Evolutionary conservation across 73 alveolate species (phyloP).

Genomic region (Paramecium tetraurelia): DNA sequence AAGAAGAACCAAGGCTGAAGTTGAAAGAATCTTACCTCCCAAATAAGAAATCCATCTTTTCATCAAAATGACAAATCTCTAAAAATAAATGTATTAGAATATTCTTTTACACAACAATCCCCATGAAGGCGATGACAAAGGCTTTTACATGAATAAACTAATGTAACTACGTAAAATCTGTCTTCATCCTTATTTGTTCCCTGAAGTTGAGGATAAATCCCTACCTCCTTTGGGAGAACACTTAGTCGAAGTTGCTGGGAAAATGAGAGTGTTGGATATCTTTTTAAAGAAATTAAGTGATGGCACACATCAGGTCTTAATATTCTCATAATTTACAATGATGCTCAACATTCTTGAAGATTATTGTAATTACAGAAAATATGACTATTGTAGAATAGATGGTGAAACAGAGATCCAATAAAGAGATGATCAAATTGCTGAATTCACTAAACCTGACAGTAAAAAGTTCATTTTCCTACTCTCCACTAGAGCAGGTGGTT

Average conservation of each 20-base stretch:
- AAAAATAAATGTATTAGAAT: conserved; percentile 82
- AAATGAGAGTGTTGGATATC: conserved; percentile 87
- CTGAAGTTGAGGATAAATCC: conserved; percentile 84
- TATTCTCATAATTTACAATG: conserved; percentile 92
- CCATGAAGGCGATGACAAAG: conserved; percentile 75
- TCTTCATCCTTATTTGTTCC: conserved; percentile 92
- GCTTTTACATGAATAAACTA: conserved; percentile 84
- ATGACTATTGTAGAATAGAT: conserved; percentile 94
- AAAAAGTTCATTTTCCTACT: conserved; percentile 90
- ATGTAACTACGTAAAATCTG: conserved; percentile 95
- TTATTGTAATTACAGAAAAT: conserved; percentile 95
- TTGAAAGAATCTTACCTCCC: conserved; percentile 94
- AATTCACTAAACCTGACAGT: conserved; percentile 73
- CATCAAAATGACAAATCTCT: conserved; percentile 86
- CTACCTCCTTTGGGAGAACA: conserved; percentile 84
- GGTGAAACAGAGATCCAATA: conserved; percentile 84
- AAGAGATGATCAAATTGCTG: conserved; percentile 78
- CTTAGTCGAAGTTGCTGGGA: conserved; percentile 80
- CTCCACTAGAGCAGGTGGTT: conserved; percentile 98
- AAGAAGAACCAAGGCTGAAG: conserved; percentile 97
- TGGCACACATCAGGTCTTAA: conserved; percentile 81
- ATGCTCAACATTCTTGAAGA: conserved; percentile 98
- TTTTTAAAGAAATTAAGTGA: conserved; percentile 75
- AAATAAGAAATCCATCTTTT: conserved; percentile 91
- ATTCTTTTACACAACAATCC: conserved; percentile 63